Conservation (phyloP, 2,329 filamentous ascomycete species). For the Graphium sp. region DNA sequence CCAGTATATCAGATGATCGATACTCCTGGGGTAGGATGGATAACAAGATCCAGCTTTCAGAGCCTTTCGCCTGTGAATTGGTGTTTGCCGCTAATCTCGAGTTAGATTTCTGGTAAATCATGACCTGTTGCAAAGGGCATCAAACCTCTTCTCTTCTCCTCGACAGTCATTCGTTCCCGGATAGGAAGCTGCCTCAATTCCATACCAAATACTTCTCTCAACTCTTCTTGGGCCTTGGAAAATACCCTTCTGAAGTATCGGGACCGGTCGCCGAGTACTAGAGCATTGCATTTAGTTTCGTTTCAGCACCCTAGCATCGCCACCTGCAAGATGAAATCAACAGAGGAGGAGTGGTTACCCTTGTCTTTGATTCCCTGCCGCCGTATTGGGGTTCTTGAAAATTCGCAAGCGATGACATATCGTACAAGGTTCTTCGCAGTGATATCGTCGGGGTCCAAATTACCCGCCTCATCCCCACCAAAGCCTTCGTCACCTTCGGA, state of each 20-base stretch:
- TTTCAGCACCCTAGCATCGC: background rate
- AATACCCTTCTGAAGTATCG: conserved; percentile 66
- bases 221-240: conserved; percentile 52
- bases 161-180: conserved; percentile 65
- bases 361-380: conserved; percentile 47
- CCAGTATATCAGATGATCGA: conserved; percentile 47
- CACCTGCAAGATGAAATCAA: background rate
- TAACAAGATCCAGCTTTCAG: conserved; percentile 61
- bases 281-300: background rate
- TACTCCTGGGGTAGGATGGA: conserved; percentile 55
- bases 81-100: conserved; percentile 20
- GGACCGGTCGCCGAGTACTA: conserved; percentile 55
- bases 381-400: conserved; percentile 39
- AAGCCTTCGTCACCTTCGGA: no score
- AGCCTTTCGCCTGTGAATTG: conserved; percentile 34
- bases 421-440: conserved; percentile 54
- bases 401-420: conserved; percentile 51
- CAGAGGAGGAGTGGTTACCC: conserved; percentile 32
- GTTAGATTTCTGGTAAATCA: background rate
- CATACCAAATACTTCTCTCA: conserved; percentile 75
- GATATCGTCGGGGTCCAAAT: no score
- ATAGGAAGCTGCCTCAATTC: conserved; percentile 69
- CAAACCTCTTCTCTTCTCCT: conserved; percentile 58
- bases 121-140: background rate
- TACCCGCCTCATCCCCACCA: no score